Conservation (phyloP, 352 stramenopile species). For the Phytopythium vexans region DNA sequence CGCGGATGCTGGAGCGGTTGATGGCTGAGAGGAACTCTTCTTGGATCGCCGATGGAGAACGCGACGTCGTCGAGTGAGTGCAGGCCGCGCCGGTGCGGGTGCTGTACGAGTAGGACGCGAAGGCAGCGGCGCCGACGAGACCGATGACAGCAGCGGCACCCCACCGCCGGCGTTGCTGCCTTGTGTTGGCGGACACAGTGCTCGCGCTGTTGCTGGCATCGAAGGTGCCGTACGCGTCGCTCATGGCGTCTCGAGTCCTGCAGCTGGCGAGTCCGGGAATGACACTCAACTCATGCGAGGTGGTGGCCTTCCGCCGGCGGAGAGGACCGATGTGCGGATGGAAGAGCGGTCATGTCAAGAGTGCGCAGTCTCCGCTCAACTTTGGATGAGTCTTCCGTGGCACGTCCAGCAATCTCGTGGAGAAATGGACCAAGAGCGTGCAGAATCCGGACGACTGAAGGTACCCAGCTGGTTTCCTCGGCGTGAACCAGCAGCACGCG, state of each 20-base stretch:
- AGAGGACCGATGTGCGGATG: no score
- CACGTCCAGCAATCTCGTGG: background rate
- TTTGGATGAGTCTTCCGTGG: conserved; percentile 7
- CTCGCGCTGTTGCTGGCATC: no score
- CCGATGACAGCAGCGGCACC: background rate
- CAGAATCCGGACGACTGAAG: no score
- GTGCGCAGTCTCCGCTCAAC: background rate
- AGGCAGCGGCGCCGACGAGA: background rate
- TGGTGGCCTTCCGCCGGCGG: no score
- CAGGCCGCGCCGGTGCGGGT: no score
- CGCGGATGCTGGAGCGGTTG: conserved; percentile 16
- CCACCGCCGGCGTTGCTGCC: no score
- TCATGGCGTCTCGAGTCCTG: background rate
- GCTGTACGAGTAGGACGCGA: background rate
- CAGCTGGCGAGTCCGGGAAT: background rate
- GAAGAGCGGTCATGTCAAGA: no score
- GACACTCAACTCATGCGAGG: background rate
- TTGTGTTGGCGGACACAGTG: no score
- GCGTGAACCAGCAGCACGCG: no score
- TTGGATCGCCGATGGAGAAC: background rate
- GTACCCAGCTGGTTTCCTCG: no score
- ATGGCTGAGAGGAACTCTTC: background rate
- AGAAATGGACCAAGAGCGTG: background rate
- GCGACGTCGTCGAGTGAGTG: background rate
- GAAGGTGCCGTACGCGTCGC: conserved; percentile 5